A percentile compares a stretch with the other conserved stretches of the same genome.
These are phyloP conservation scores for Planoprotostelium fungivorum DNA, from an alignment of 78 protist genomes.

Conservation along the genomic window DNA sequence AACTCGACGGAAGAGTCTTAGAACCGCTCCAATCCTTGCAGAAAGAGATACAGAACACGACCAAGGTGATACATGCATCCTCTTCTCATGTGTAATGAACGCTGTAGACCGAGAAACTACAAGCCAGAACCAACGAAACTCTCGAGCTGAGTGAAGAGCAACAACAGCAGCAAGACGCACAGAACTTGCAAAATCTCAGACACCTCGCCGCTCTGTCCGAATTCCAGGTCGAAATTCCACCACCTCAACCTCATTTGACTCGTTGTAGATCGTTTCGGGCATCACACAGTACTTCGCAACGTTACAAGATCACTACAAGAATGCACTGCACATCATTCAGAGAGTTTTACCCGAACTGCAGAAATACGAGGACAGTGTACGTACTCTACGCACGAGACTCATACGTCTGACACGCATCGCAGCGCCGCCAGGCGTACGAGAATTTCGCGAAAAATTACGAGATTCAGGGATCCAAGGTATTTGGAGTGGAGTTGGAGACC, in stretches of 20 bases:
- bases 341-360: not conserved
- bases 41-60: not conserved
- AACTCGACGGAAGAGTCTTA: not conserved
- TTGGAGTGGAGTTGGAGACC: not conserved
- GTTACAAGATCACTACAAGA: not conserved
- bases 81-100: not conserved
- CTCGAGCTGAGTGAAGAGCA: not conserved
- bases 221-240: not conserved
- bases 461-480: not conserved
- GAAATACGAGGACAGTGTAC: not conserved
- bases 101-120: not conserved
- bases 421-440: not conserved
- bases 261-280: not conserved
- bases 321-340: not conserved
- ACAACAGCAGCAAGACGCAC: not conserved
- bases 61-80: not conserved
- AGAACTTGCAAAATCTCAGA: not conserved
- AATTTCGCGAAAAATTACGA: not conserved
- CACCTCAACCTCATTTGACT: not conserved
- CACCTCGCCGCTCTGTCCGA: not conserved
- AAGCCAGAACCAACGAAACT: not conserved
- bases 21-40: not conserved
- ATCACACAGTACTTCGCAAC: not conserved
- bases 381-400: not conserved
- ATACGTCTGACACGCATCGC: not conserved